Percentiles rank a stretch among this genome's conserved stretches.
Conservation (phyloP, 2,329 filamentous ascomycete genomes). For the Aureobasidium musti region DNA sequence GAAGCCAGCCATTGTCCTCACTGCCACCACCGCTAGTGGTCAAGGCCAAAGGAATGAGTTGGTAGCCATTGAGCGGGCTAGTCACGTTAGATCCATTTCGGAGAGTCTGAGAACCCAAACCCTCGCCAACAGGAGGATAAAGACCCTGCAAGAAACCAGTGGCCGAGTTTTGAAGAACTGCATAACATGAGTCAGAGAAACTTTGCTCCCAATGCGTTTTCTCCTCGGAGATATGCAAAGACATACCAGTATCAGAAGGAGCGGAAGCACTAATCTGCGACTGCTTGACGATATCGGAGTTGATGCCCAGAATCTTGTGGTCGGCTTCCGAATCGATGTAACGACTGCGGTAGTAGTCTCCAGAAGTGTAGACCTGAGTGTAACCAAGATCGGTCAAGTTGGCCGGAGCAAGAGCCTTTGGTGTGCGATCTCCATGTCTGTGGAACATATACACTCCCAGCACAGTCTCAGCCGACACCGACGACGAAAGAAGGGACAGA, state of each 20-base stretch:
- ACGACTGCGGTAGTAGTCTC: conserved; percentile 71
- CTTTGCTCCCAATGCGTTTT: background rate
- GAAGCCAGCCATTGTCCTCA: conserved; percentile 56
- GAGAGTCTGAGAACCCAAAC: conserved; percentile 59
- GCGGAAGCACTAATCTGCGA: conserved; percentile 72
- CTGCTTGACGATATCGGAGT: conserved; percentile 64
- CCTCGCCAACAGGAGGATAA: conserved; percentile 71
- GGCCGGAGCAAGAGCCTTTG: conserved; percentile 71
- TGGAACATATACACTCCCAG: conserved; percentile 85
- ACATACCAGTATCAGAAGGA: conserved; percentile 60
- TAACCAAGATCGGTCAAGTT: conserved; percentile 79
- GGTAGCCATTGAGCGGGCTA: conserved; percentile 75
- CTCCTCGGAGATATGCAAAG: conserved; percentile 5
- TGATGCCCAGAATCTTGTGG: conserved; percentile 66
- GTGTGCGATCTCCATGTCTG: conserved; percentile 84
- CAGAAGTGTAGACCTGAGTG: conserved; percentile 69
- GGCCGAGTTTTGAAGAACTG: conserved; percentile 77
- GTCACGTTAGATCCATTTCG: conserved; percentile 68
- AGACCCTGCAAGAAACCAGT: conserved; percentile 80
- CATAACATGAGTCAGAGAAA: background rate
- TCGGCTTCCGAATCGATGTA: conserved; percentile 67
- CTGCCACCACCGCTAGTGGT: conserved; percentile 55
- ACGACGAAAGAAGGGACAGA: conserved; percentile 38
- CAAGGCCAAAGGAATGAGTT: conserved; percentile 74
- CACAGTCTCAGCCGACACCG: conserved; percentile 60